phyloP scores from a whole-genome alignment of 257 asterid species.

The Gentiana dahurica region DNA sequence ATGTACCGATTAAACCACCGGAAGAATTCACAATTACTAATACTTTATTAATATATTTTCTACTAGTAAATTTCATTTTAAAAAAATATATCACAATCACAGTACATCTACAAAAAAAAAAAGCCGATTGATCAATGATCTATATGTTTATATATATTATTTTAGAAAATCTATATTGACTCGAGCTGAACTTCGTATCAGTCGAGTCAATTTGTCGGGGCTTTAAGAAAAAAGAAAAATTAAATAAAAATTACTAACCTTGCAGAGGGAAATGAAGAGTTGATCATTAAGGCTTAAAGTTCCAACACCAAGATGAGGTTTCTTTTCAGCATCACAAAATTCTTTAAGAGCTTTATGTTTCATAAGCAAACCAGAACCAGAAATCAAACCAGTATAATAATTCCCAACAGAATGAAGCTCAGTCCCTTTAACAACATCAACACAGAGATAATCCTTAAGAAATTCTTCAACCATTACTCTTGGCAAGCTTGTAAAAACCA shows the following conservation, averaged over 20 bases:
- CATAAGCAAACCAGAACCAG: conserved; percentile 37
- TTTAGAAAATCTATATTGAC: too few species aligned
- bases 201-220: too few species aligned
- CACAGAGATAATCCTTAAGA: conserved; percentile 54
- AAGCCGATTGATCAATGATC: too few species aligned
- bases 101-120: too few species aligned
- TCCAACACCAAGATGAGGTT: conserved; percentile 67
- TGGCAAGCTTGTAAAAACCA: conserved; percentile 52
- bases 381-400: conserved; percentile 49
- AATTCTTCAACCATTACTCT: conserved; percentile 79
- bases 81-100: too few species aligned
- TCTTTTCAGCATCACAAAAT: conserved; percentile 32
- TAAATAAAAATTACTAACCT: conserved; percentile 27
- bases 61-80: too few species aligned
- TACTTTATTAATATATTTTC: too few species aligned
- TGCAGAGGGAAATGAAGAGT: conserved; percentile 52
- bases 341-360: conserved; percentile 62
- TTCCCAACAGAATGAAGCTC: conserved; percentile 53
- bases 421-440: conserved; percentile 54
- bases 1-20: too few species aligned
- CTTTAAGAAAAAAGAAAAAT: neutral
- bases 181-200: neutral
- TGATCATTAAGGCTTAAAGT: conserved; percentile 41
- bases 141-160: too few species aligned
- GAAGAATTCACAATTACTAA: too few species aligned